Evolutionary conservation across 306 rosid genomes (phyloP).

Genomic region (Castanea crenata): DNA sequence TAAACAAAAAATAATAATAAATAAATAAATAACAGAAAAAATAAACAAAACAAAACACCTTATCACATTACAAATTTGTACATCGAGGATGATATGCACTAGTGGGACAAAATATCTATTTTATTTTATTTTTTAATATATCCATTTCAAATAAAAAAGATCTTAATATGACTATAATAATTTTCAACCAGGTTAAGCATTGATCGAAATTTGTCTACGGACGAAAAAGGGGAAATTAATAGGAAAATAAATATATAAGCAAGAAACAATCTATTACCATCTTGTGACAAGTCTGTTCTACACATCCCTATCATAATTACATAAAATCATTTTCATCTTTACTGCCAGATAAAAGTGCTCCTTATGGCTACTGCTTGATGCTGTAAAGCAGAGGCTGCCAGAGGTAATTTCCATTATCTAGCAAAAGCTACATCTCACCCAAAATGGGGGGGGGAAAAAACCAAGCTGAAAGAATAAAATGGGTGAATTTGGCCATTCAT

Average conservation of each 20-base stretch:
- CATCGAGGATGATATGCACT: too few species aligned
- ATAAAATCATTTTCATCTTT: conserved; percentile 13
- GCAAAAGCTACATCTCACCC: not conserved
- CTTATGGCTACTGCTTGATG: conserved; percentile 1
- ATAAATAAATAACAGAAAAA: too few species aligned
- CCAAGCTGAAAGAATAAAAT: not conserved
- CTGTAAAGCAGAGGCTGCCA: not conserved
- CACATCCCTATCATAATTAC: conserved; percentile 16
- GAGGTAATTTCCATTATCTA: too few species aligned
- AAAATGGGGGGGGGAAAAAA: not conserved
- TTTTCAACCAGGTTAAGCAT: too few species aligned
- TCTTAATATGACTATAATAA: too few species aligned
- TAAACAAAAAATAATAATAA: too few species aligned
- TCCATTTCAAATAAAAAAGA: too few species aligned
- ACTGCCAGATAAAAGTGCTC: conserved; percentile 8
- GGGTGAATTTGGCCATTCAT: not conserved
- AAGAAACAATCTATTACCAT: conserved; percentile 4
- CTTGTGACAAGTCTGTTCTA: conserved; percentile 14
- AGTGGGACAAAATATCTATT: too few species aligned
- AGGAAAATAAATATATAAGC: not conserved
- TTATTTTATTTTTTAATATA: too few species aligned
- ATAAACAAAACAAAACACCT: too few species aligned
- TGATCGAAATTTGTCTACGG: not conserved
- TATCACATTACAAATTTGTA: too few species aligned
- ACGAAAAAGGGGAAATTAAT: not conserved